Evolutionary conservation across 768 basidiomycete genomes (phyloP), one percentile per base, ranked within the genome.

Genomic region (Filobasidium floriforme): DNA sequence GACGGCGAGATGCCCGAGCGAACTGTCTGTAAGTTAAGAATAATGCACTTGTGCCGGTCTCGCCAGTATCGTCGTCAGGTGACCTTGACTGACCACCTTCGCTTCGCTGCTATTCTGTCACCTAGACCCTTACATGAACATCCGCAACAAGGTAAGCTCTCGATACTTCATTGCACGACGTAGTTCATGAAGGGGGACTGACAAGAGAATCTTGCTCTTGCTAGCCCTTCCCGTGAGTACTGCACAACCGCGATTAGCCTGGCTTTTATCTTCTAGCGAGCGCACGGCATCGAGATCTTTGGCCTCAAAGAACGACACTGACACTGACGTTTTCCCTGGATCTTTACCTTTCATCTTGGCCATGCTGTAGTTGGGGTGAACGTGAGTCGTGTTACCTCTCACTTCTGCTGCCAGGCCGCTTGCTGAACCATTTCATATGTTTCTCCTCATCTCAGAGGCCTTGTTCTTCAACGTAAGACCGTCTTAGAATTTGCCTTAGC

Each of bases 391-490:
- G n/a, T n/a, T n/a, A n/a, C n/a, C n/a, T n/a, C 43, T 32, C 19
- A 18, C 9, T 9, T 54, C 52, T 10, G 9, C 26, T 26, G 18
- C 15, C 18, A 11, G 11, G 52, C 10, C 9, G 11, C 22, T 12
- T 26, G 66, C 32, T 54, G 49, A 22, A 37, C 49, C 41, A 28
- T 32, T 15, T 7, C 22, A 55, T 22, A 2, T 22, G 37, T 49
- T 52, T 52, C 3, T 41, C 7, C 12, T 15, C 4, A 10, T 15
- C 37, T 26, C 70, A 59, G 72, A 78, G 68, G 64, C 75, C 61
- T 68, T 76, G 46, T 78, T 78, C 74, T 78, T 75, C 74, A 78
- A 78, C 76, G 75, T 76, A 70, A 73, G 75, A 9, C 32, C 15
- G 69, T 28, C 19, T n/a, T 10, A n/a, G n/a, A n/a, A n/a, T 14